Percentiles rank a stretch among this genome's conserved stretches.
These are phyloP conservation scores for Mucor lusitanicus DNA, from an alignment of 371 early-diverging fungal genomes.

Conservation along the genomic window DNA sequence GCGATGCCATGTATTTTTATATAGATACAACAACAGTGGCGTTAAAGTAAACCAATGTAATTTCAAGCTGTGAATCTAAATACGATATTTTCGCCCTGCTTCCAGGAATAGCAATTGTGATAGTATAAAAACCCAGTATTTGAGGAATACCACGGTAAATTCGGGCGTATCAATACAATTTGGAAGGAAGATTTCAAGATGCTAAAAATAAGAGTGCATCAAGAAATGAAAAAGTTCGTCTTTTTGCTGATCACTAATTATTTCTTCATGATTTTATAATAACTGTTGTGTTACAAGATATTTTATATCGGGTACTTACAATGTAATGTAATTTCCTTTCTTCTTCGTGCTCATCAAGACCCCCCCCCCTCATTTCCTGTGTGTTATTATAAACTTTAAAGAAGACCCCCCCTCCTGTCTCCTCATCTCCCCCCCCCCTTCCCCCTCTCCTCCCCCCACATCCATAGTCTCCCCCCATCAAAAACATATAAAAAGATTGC, in stretches of 20 bases:
- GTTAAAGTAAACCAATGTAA: not conserved
- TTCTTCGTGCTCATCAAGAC: not conserved
- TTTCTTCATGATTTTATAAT: not conserved
- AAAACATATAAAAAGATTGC: constrained; percentile 10
- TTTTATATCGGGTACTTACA: not conserved
- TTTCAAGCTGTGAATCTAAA: not conserved
- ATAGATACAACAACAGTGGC: not conserved
- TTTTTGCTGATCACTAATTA: constrained; percentile 17
- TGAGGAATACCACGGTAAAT: not conserved
- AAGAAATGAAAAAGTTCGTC: not conserved
- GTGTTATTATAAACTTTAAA: not conserved
- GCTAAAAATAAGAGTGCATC: not conserved
- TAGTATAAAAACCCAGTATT: not conserved
- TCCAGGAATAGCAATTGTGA: not conserved
- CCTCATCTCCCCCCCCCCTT: not conserved
- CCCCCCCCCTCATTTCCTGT: not conserved
- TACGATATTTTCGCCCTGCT: not conserved
- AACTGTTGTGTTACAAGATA: not conserved
- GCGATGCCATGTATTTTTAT: not conserved
- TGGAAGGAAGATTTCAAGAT: not conserved
- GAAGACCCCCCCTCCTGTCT: not conserved
- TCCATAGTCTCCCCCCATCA: not conserved
- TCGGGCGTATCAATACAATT: not conserved
- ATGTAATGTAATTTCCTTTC: not conserved
- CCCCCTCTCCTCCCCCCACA: not conserved